Base-by-base conservation (phyloP, 352 stramenopile genomes). In the Phytophthora hybrid region DNA sequence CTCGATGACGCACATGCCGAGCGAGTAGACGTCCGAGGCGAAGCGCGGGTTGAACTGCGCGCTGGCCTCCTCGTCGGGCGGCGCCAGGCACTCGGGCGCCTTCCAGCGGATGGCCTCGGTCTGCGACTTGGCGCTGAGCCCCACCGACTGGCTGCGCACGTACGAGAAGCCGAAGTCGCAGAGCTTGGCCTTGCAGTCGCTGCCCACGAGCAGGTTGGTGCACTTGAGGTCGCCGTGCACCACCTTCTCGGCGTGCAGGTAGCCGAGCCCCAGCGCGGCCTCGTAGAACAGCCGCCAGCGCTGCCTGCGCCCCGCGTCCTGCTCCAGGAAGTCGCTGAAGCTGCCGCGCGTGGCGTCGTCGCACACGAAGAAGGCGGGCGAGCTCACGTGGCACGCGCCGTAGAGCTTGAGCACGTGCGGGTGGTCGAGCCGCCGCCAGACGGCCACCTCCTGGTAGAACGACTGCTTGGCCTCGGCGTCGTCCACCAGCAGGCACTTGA, bases 191-290 rank as follows among this genome's bases (percentile, higher is more conserved):
- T 56, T 63, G 23, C 65, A 21, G 39, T 79, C 53, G 58, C 74
- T 59, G 52, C 86, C 82, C 18, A 96, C 67, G 11, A 97, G 78
- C 39, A 97, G 60, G 76, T 97, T 97, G 41, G 76, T 88, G 58
- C 84, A 88, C 74, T 97, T 97, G 21, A 97, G 74, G 63, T 97
- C 90, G 39, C 90, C 83, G 66, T 97, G 90, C 26, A 97, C 75
- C n/a, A 89, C 74, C 29, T 76, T 69, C 31, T 77, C 59, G 4
- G 58, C 34, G 73, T 97, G 88, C 8, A 97, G 71, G 67, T 88
- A 96, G 49, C 51, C 32, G 5, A 97, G 67, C 0, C 87, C 90
- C 10, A 79, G 59, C 13, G 72, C 68, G 4, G 66, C 66, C 58
- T 81, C 65, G 44, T 77, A 66, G 31, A 86, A 69, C 11, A 71